These are phyloP conservation scores for Saksenaea oblongispora DNA, from an alignment of 371 early-diverging fungal genomes.

Conservation along the genomic window DNA sequence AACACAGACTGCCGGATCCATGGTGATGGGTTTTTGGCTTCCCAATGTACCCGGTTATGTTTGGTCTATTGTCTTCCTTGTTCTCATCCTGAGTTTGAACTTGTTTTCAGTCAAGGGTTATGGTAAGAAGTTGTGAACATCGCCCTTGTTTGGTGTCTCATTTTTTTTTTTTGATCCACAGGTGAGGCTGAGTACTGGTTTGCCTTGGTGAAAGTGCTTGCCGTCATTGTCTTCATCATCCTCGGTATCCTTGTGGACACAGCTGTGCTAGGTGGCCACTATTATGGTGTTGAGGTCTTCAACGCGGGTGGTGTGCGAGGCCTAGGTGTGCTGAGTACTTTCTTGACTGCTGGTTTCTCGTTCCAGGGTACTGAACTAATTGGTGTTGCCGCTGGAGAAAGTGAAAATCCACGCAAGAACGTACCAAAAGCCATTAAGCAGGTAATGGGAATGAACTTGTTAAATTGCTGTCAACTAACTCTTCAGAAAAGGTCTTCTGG, in stretches of 20 bases:
- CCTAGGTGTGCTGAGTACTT: conserved; percentile 43
- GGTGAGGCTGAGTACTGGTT: conserved; percentile 72
- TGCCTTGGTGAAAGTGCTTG: conserved; percentile 64
- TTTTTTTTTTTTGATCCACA: conserved; percentile 7
- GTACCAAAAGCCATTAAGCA: conserved; percentile 58
- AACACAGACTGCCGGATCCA: conserved; percentile 26
- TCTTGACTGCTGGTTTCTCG: conserved; percentile 84
- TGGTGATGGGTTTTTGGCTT: conserved; percentile 67
- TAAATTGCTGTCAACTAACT: background rate
- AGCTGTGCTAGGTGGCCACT: conserved; percentile 49
- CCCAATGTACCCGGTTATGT: conserved; percentile 58
- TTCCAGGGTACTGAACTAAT: conserved; percentile 86
- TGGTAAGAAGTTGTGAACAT: conserved; percentile 23
- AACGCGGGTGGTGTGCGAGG: conserved; percentile 35
- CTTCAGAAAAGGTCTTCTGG: conserved; percentile 47
- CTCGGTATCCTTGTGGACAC: conserved; percentile 61
- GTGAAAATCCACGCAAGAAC: conserved; percentile 69
- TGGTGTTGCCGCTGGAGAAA: conserved; percentile 78
- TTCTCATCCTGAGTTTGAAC: conserved; percentile 52
- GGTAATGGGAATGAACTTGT: background rate
- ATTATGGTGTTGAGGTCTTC: conserved; percentile 32
- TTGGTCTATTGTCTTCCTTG: conserved; percentile 51
- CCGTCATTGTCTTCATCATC: conserved; percentile 67
- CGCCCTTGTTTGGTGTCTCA: background rate
- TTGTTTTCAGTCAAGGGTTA: conserved; percentile 57